Percentiles rank a stretch among this genome's conserved stretches.
Conservation (phyloP, 2,329 filamentous ascomycete genomes). For the Cladosporium velox region DNA sequence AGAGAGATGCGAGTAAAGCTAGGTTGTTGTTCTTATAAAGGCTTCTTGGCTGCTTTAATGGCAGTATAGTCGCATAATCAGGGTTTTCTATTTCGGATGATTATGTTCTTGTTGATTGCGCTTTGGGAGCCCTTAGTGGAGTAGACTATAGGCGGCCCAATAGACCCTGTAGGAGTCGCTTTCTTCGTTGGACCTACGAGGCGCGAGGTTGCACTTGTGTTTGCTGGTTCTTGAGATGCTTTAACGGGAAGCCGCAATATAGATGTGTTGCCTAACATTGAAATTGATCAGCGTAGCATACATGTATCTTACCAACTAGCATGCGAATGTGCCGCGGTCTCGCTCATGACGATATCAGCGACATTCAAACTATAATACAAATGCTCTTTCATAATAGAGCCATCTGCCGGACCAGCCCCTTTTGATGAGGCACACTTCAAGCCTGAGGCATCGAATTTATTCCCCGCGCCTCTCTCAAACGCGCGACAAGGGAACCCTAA, state of each 20-base stretch:
- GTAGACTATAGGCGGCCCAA: too few species aligned
- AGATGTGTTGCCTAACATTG: neutral
- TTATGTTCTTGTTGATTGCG: neutral
- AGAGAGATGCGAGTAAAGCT: conserved; percentile 3
- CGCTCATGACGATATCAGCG: neutral
- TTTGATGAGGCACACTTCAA: neutral
- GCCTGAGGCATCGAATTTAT: neutral
- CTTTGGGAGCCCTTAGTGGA: neutral
- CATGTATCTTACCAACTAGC: neutral
- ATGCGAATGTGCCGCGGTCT: neutral
- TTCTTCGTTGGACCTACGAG: too few species aligned
- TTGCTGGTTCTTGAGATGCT: neutral
- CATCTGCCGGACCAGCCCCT: neutral
- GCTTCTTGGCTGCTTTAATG: conserved; percentile 1
- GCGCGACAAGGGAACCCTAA: conserved; percentile 1
- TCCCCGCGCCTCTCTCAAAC: neutral
- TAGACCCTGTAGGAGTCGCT: too few species aligned
- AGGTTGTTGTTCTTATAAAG: neutral
- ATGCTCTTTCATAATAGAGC: neutral
- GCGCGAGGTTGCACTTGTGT: neutral
- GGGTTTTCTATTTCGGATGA: neutral
- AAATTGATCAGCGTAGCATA: neutral
- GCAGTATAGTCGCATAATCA: conserved; percentile 8
- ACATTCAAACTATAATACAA: neutral
- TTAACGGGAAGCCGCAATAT: neutral